Evolutionary conservation across 1,139 yeast species (phyloP), one percentile per base, ranked within the genome.

Genomic region (Scheffersomyces titani): DNA sequence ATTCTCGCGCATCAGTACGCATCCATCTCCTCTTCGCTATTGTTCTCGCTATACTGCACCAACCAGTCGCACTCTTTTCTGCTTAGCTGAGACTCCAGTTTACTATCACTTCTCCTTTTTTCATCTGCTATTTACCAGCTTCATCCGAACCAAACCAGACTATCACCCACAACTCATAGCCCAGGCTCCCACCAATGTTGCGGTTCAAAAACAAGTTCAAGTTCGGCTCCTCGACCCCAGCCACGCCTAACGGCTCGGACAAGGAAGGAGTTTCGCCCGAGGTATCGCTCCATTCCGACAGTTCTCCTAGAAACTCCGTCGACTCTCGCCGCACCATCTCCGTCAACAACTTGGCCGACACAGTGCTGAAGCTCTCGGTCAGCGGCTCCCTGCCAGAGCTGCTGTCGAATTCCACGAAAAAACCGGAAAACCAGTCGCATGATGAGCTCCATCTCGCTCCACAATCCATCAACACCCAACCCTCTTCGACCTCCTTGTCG

Each of bases 131-230:
- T 30, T n/a, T 11, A 30, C 3, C 40, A 30, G 16, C 40, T 30
- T 30, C 13, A 16, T 30, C 16, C 4, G 16, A 13, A 30, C 40
- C 16, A 9, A 30, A 30, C 40, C 40, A 11, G 40, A 16, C 13
- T 9, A 6, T 16, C 40, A 5, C 13, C 16, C 40, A 30, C 40
- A 24, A 7, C 40, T 11, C 40, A 30, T 30, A 30, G 40, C 16
- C 3, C 40, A 30, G 40, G 2, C 40, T 11, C 13, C 16, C 16
- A 30, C 13, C 54, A 50, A 78, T 78, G 83, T 70, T 78, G 52
- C 79, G 77, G 65, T 77, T 80, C 66, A 80, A 78, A 63, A 80
- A 79, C 64, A 80, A 80, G 66, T 77, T 80, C 68, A 79, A 77
- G 68, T 78, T 80, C 63, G 78, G 82, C 21, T 67, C 78, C 9